A percentile compares a stretch with the other conserved stretches of the same genome.
Conservation (phyloP, 2,329 filamentous ascomycete species). For the Fusarium albidum region DNA sequence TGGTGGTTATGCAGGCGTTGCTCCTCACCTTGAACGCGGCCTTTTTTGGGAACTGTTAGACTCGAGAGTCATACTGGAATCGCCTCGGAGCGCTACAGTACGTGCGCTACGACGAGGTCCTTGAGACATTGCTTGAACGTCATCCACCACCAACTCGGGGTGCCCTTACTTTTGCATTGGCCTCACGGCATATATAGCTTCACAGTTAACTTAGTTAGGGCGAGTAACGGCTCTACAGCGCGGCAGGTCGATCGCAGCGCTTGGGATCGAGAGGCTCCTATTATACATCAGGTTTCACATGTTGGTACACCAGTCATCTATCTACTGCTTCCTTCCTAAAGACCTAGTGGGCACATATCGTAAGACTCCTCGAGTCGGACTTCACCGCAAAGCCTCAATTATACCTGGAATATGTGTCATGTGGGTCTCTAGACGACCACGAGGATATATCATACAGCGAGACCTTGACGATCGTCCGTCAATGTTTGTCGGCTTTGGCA, state of each 20-base stretch:
- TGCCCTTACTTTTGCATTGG: no score
- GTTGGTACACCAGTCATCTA: slow-evolving; percentile 14
- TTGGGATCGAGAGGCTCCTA: slow-evolving; percentile 34
- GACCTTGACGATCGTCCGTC: slow-evolving; percentile 17
- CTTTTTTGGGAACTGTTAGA: no score
- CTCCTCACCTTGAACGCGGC: no score
- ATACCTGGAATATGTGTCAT: slow-evolving; percentile 18
- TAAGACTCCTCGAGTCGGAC: slow-evolving; percentile 4
- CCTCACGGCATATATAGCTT: no score
- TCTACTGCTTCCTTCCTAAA: slow-evolving; percentile 3
- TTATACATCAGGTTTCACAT: slow-evolving; percentile 35
- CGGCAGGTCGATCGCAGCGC: background rate
- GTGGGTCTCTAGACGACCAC: slow-evolving; percentile 5
- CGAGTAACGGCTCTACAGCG: background rate
- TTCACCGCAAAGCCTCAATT: slow-evolving; percentile 6
- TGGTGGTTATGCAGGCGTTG: no score
- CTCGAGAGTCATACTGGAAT: no score
- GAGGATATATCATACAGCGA: slow-evolving; percentile 18
- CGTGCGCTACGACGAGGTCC: no score
- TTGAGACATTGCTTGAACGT: no score
- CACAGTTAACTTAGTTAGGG: no score
- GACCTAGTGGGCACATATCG: slow-evolving; percentile 22
- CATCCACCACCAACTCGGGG: no score
- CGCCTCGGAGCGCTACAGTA: no score
- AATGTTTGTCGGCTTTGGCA: slow-evolving; percentile 26